These are phyloP conservation scores for Carpinus viminea DNA, from an alignment of 306 rosid species.

Conservation along the genomic window DNA sequence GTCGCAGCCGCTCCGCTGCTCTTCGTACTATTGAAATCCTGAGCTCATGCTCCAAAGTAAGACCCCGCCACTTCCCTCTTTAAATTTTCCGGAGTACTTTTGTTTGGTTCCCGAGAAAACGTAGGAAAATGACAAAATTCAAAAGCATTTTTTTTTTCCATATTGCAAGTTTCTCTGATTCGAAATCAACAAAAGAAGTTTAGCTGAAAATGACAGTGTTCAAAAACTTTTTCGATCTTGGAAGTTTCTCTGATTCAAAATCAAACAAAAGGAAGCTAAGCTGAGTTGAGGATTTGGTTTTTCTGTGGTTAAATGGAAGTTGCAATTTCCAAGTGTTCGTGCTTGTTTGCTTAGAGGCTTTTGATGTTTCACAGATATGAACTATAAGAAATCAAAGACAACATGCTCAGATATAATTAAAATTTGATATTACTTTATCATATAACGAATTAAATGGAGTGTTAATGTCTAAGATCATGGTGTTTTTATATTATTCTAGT, in stretches of 20 bases:
- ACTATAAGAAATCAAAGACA: background rate
- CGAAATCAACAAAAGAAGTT: background rate
- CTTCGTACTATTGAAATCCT: slow-evolving; percentile 58
- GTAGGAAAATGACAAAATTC: background rate
- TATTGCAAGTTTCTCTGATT: background rate
- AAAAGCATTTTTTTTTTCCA: background rate
- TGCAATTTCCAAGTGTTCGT: background rate
- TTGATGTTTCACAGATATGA: background rate
- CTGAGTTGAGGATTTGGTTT: background rate
- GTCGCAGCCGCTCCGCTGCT: slow-evolving; percentile 33
- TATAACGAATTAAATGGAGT: background rate
- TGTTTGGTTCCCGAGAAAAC: slow-evolving; percentile 4
- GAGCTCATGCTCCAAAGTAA: slow-evolving; percentile 54
- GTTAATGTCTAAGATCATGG: slow-evolving; percentile 2
- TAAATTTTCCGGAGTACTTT: background rate
- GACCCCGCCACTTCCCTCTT: slow-evolving; percentile 7
- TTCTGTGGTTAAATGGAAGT: background rate
- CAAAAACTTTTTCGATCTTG: background rate
- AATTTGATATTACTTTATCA: background rate
- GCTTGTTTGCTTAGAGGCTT: background rate
- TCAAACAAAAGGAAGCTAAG: background rate
- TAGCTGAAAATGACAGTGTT: background rate
- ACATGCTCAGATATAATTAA: background rate
- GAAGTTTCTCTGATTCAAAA: background rate
- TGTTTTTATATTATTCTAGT: slow-evolving; percentile 34